Base-by-base conservation (phyloP, 106 monocot species). In the Acorus calamus region DNA sequence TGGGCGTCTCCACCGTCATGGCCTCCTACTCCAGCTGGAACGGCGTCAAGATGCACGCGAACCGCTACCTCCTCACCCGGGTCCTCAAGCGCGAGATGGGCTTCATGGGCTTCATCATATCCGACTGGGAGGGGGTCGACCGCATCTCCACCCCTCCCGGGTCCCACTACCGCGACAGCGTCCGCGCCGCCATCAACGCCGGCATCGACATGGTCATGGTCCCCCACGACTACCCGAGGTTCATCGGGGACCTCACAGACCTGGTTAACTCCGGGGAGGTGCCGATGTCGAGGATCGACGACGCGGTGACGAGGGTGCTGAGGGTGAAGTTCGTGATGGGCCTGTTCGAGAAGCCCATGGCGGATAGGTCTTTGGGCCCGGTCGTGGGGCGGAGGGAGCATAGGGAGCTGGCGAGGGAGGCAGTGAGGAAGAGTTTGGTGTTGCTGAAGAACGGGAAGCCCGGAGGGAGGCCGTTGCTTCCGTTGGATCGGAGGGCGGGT, bases 1-100 rank as follows among this genome's bases (percentile, higher is more conserved):
- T 79, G 59, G 80, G 91, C 52, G 91, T 92, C 28, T 81, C 91
- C 50, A 92, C 90, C 14, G 68, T 91, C 50, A 91, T 91, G 90
- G 59, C 74, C 47, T 86, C 83, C 6, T 91, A 83, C 67, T 84
- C 81, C 0, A 86, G 91, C 56, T 86, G 83, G 86, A 92, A 92
- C 61, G 91, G 91, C 0, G 57, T 68, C 43, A 92, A 80, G 53
- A 92, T 92, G 86, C 91, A 92, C 55, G 78, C 81, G 0, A 81
- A 92, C 58, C 68, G 56, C 6, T 12, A 64, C 6, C 78, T 92
- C 4, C 41, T 92, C 62, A 84, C 86, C 9, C 71, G 63, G 28
- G 71, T 69, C 51, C 81, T 92, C 56, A 92, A 92, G 76, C 78
- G 79, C 42, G 28, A 28, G 8, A 44, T 61, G 60, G 12, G 49